phyloP scores from a whole-genome alignment of 495 filamentous ascomycete genomes.

The Lasiosphaeria miniovina region DNA sequence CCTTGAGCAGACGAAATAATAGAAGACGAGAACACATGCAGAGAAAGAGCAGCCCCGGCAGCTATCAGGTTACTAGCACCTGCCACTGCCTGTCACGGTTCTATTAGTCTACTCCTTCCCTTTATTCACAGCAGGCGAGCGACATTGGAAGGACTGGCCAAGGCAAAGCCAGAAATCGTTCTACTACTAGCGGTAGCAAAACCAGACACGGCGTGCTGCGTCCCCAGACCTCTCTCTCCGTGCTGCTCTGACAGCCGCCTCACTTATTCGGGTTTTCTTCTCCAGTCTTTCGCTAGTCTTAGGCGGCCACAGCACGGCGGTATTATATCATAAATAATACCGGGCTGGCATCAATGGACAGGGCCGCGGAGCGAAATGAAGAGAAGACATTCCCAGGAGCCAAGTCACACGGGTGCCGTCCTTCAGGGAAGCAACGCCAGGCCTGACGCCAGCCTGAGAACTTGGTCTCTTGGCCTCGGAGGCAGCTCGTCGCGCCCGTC shows the following conservation, averaged over 20 bases:
- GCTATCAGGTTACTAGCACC: too few relatives aligned
- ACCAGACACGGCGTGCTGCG: not conserved
- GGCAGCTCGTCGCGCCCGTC: conserved; percentile 18
- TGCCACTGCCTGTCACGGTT: too few relatives aligned
- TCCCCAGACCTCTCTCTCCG: not conserved
- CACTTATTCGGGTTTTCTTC: not conserved
- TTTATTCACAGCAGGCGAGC: too few relatives aligned
- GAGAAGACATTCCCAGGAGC: conserved; percentile 18
- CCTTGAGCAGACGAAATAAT: too few relatives aligned
- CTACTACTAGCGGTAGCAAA: too few relatives aligned
- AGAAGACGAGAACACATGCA: too few relatives aligned
- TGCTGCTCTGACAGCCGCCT: conserved; percentile 1
- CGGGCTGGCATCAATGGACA: conserved; percentile 16
- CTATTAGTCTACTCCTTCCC: too few relatives aligned
- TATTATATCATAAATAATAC: conserved; percentile 4
- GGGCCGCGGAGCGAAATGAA: conserved; percentile 25
- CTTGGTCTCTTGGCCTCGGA: conserved; percentile 8
- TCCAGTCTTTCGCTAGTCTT: conserved; percentile 20
- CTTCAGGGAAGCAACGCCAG: conserved; percentile 9
- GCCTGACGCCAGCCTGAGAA: conserved; percentile 1
- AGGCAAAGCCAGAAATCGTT: too few relatives aligned
- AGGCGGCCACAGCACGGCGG: conserved; percentile 4
- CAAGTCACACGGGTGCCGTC: conserved; percentile 13
- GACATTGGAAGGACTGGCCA: too few relatives aligned
- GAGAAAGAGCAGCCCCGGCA: too few relatives aligned